These are phyloP conservation scores for Suaeda aralocaspica DNA, from an alignment of 148 eudicot species.

Conservation along the genomic window DNA sequence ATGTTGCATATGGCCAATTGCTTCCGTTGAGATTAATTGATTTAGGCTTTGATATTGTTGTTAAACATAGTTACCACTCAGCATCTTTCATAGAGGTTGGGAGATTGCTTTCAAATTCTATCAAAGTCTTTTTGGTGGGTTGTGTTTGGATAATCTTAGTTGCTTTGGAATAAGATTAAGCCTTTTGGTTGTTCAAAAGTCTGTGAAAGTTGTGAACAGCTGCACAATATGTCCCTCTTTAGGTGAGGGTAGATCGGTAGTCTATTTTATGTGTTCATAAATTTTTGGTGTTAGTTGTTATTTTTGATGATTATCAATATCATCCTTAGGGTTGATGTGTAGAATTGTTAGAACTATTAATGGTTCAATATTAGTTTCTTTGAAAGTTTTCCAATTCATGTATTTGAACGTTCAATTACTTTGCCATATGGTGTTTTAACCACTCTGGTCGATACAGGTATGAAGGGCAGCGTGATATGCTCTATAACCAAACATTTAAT, in stretches of 20 bases:
- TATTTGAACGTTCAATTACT: not conserved
- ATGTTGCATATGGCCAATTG: too few species aligned
- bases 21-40: too few species aligned
- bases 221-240: not conserved
- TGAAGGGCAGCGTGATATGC: conserved; percentile 98
- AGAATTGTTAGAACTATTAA: not conserved
- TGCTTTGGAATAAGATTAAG: not conserved
- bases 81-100: too few species aligned
- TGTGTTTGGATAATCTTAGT: not conserved
- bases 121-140: not conserved
- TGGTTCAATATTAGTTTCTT: not conserved
- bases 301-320: not conserved
- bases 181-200: not conserved
- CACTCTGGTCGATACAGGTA: conserved; percentile 50
- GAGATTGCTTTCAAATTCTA: not conserved
- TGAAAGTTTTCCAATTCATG: not conserved
- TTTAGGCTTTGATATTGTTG: too few species aligned
- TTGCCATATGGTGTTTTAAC: not conserved
- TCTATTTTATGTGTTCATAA: not conserved
- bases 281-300: not conserved
- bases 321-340: not conserved
- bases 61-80: too few species aligned
- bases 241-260: not conserved
- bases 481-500: conserved; percentile 93
- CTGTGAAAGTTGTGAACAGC: not conserved